phyloP scores from a whole-genome alignment of 2,329 filamentous ascomycete species.

The Sclerotinia nivalis region DNA sequence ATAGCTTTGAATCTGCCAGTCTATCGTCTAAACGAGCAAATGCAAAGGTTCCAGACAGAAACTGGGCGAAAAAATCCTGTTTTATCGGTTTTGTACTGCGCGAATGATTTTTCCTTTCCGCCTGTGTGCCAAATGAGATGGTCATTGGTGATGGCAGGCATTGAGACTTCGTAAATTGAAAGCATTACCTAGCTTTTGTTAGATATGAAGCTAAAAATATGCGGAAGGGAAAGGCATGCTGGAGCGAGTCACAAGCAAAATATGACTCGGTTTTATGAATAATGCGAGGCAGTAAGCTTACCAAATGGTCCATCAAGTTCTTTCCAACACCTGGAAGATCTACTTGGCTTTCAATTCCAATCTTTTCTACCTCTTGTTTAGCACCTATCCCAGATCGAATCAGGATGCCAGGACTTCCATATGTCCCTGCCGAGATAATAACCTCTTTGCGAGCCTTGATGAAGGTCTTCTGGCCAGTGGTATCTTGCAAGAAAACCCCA shows the following conservation, averaged over 20 bases:
- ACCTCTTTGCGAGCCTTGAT: conserved; percentile 45
- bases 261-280: too few species aligned
- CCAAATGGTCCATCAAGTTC: conserved; percentile 49
- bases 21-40: not conserved
- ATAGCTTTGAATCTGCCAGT: not conserved
- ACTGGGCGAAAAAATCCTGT: not conserved
- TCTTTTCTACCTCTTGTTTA: conserved; percentile 45
- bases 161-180: conserved; percentile 8
- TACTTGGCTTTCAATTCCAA: conserved; percentile 47
- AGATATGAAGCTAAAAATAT: not conserved
- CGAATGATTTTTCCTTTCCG: not conserved
- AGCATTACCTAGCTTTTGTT: not conserved
- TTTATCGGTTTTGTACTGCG: not conserved
- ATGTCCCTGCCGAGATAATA: conserved; percentile 51
- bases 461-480: conserved; percentile 19
- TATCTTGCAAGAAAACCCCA: conserved; percentile 1
- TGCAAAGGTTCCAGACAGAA: not conserved
- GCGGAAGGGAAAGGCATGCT: too few species aligned
- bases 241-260: not conserved
- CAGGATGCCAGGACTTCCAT: conserved; percentile 54
- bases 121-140: not conserved
- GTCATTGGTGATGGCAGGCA: not conserved
- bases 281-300: not conserved
- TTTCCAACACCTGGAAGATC: conserved; percentile 53
- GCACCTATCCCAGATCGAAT: conserved; percentile 54